Conservation (phyloP, 305 asterid species). For the Fraxinus baroniana region DNA sequence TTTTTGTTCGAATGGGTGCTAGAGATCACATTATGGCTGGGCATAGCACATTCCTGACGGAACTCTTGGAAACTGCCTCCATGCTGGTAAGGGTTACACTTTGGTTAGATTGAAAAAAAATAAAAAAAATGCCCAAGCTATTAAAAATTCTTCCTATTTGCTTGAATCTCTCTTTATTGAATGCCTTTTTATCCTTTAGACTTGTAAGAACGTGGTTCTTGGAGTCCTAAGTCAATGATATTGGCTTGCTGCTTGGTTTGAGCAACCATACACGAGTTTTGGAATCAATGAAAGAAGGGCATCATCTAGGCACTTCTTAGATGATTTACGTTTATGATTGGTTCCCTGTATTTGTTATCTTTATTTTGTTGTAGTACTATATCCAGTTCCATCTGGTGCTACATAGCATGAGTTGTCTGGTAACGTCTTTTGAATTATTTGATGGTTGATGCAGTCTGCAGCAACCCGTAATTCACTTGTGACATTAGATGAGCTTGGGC, state of each 20-base stretch:
- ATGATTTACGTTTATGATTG: neutral
- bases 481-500: conserved; percentile 95
- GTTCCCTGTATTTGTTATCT: neutral
- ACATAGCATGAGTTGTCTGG: neutral
- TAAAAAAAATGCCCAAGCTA: neutral
- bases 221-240: neutral
- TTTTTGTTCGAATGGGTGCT: conserved; percentile 99
- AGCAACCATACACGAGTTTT: neutral
- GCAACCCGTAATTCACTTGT: conserved; percentile 85
- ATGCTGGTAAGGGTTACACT: conserved; percentile 70
- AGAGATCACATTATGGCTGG: conserved; percentile 97
- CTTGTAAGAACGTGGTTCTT: neutral
- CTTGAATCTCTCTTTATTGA: neutral
- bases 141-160: conserved; percentile 7
- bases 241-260: neutral
- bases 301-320: conserved; percentile 13
- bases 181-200: neutral
- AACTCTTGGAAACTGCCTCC: conserved; percentile 88
- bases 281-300: neutral
- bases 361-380: neutral
- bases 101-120: neutral
- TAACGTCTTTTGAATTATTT: conserved; percentile 25
- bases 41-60: conserved; percentile 95
- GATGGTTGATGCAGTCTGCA: conserved; percentile 54
- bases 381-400: neutral